Conservation (phyloP, 169 alveolate species). For the Cryptosporidium ubiquitum region DNA sequence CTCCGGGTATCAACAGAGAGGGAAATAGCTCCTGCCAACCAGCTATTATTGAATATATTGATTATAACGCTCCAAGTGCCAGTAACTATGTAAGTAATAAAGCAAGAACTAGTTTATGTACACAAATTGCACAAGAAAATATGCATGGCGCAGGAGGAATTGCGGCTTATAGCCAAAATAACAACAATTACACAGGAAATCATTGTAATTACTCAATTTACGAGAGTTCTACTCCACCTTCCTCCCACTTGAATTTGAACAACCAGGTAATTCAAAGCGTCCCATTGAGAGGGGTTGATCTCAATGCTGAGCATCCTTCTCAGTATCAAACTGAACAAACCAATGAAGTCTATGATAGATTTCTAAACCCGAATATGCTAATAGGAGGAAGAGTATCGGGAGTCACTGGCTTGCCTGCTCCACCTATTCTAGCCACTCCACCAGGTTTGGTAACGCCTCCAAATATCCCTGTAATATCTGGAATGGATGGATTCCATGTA, state of each 20-base stretch:
- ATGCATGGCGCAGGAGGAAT: neutral
- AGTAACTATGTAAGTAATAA: neutral
- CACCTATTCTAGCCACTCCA: neutral
- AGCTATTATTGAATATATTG: conserved; percentile 15
- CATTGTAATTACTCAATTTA: neutral
- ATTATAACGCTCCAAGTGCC: neutral
- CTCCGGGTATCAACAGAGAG: neutral
- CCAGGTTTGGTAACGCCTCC: conserved; percentile 7
- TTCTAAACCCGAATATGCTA: neutral
- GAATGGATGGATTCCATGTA: conserved; percentile 2
- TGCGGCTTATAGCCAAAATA: neutral
- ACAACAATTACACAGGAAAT: neutral
- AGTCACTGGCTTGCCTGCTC: conserved; percentile 9
- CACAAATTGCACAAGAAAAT: neutral
- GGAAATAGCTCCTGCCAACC: conserved; percentile 5
- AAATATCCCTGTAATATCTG: neutral
- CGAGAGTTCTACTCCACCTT: neutral
- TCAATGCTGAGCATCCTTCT: neutral
- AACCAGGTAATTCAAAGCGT: neutral
- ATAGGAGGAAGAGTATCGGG: neutral
- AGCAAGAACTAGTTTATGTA: neutral
- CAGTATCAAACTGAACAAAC: neutral
- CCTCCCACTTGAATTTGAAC: neutral
- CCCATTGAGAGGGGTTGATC: neutral
- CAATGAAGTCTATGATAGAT: neutral